Base-by-base conservation (phyloP, 305 asterid genomes). In the Striga hermonthica region DNA sequence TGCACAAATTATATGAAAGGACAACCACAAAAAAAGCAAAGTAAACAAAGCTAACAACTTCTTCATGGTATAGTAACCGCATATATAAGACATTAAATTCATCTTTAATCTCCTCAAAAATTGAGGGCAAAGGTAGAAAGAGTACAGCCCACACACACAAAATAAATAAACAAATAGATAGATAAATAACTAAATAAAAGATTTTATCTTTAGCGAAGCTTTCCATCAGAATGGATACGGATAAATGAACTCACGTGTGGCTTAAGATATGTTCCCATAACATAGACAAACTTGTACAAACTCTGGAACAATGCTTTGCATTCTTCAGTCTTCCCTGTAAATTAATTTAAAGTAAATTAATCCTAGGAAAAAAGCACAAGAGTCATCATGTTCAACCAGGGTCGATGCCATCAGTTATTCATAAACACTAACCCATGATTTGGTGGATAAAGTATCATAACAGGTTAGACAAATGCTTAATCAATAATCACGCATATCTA, bases 241-340 rank as follows among this genome's bases (percentile, higher is more conserved):
- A 44, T 40, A 40, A 64, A 50, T 40, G 3, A 45, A 84, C 99
- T 86, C 80, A 94, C 99, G 48, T 94, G 80, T 63, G 99, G 98
- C 88, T 88, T 94, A 70, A 90, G 84, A 84, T 94, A 94, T 55
- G 99, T 94, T 76, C 95, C 95, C 75, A 94, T 60, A 57, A 94
- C 85, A 73, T 94, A 94, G 70, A 90, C 89, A 62, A 90, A 90
- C 76, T 88, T 94, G 83, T 94, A 88, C 65, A 94, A 63, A 63
- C 90, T 86, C 78, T 69, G 77, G 56, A 91, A 85, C 71, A 85
- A 86, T 60, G 59, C 73, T 70, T 86, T 86, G 81, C 98, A 94
- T 62, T 86, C 90, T 74, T 85, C 91, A 72, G 77, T 45, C 73
- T 84, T 88, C 70, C 99, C 98, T 94, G 95, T 72, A 81, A 72